These are phyloP conservation scores for Myotisia sp. DNA, from an alignment of 2,329 filamentous ascomycete species.

Conservation along the genomic window DNA sequence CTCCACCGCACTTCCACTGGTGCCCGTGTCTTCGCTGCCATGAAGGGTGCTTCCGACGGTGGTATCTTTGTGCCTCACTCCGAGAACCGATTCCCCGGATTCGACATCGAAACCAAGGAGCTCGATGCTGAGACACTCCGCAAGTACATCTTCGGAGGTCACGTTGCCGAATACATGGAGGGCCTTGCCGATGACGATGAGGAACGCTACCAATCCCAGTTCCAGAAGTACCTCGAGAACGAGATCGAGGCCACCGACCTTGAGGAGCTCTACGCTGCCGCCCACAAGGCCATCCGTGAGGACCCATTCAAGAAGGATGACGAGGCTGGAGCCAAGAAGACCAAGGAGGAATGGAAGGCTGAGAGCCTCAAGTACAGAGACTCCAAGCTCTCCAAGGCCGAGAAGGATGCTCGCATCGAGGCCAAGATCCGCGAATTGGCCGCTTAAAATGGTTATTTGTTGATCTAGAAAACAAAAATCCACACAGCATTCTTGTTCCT, in stretches of 20 bases:
- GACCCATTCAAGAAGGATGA: slow-evolving; percentile 92
- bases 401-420: slow-evolving; percentile 75
- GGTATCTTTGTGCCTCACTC: slow-evolving; percentile 95
- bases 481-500: too few relatives aligned
- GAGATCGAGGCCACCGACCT: slow-evolving; percentile 92
- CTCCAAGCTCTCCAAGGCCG: slow-evolving; percentile 62
- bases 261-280: slow-evolving; percentile 91
- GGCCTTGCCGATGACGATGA: slow-evolving; percentile 97
- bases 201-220: slow-evolving; percentile 98
- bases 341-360: slow-evolving; percentile 91
- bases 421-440: slow-evolving; percentile 76
- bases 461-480: too few relatives aligned
- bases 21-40: slow-evolving; percentile 96
- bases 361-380: slow-evolving; percentile 83
- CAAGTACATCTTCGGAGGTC: slow-evolving; percentile 98
- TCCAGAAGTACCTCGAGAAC: slow-evolving; percentile 94
- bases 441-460: slow-evolving; percentile 21
- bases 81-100: slow-evolving; percentile 98
- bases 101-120: slow-evolving; percentile 94
- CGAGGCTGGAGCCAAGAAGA: slow-evolving; percentile 68
- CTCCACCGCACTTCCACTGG: slow-evolving; percentile 93
- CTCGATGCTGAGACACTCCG: slow-evolving; percentile 91
- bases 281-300: slow-evolving; percentile 92
- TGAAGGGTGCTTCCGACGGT: slow-evolving; percentile 99
- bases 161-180: slow-evolving; percentile 99